A percentile compares a stretch with the other conserved stretches of the same genome.
These are phyloP conservation scores for Solanum chmielewskii DNA, from an alignment of 257 asterid species.

Conservation along the genomic window DNA sequence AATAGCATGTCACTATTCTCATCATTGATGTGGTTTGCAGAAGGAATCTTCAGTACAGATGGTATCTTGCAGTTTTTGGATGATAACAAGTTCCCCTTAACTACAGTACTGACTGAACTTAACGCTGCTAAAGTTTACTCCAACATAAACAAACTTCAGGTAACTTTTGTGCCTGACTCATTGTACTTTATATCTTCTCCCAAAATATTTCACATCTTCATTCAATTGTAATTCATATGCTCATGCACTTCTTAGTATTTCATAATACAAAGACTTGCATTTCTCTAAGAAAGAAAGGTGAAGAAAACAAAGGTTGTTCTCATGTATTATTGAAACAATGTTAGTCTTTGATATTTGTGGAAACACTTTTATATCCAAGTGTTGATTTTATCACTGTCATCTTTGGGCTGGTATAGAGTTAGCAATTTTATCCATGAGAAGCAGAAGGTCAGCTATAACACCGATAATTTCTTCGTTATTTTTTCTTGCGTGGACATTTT, in stretches of 20 bases:
- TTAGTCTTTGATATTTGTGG: background rate
- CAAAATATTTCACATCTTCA: background rate
- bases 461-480: background rate
- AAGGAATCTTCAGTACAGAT: constrained; percentile 32
- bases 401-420: background rate
- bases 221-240: background rate
- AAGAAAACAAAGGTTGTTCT: background rate
- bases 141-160: constrained; percentile 65
- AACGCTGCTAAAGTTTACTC: constrained; percentile 83
- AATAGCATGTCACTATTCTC: background rate
- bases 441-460: background rate
- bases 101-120: constrained; percentile 67
- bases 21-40: constrained; percentile 35
- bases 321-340: background rate
- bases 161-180: constrained; percentile 11
- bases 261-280: background rate
- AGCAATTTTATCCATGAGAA: background rate
- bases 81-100: constrained; percentile 68
- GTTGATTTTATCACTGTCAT: background rate
- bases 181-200: background rate
- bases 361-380: background rate
- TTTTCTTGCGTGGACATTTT: background rate
- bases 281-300: background rate
- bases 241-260: background rate
- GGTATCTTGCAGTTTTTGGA: constrained; percentile 63